Percentiles rank a stretch among this genome's conserved stretches.
phyloP scores from a whole-genome alignment of 2,329 filamentous ascomycete species.

The Penicillium paneum region DNA sequence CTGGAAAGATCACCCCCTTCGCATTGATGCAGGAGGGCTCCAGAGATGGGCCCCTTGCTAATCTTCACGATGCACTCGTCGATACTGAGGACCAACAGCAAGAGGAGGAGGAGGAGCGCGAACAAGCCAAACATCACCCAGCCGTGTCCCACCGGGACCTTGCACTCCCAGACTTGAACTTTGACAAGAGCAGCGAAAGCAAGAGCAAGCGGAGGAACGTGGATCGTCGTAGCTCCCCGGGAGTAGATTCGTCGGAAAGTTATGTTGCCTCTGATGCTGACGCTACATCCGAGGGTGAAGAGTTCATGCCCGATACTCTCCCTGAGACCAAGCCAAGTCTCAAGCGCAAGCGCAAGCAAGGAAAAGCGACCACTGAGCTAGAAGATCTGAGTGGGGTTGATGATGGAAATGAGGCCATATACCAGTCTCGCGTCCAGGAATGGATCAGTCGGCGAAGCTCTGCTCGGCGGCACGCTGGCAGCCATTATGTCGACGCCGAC shows the following conservation, averaged over 20 bases:
- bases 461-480: constrained; percentile 52
- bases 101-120: constrained; percentile 50
- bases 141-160: constrained; percentile 69
- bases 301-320: constrained; percentile 33
- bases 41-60: constrained; percentile 60
- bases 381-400: constrained; percentile 67
- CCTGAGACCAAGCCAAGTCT: constrained; percentile 16
- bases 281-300: constrained; percentile 35
- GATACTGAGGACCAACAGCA: constrained; percentile 73
- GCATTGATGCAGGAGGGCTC: constrained; percentile 67
- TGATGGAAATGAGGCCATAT: constrained; percentile 82
- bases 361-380: constrained; percentile 39
- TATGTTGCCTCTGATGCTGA: constrained; percentile 35
- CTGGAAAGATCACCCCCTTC: constrained; percentile 96
- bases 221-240: constrained; percentile 10
- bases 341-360: constrained; percentile 23
- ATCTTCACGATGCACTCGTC: constrained; percentile 71
- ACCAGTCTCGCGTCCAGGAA: constrained; percentile 67
- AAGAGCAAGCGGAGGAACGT: constrained; percentile 38
- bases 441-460: constrained; percentile 68
- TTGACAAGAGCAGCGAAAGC: constrained; percentile 38
- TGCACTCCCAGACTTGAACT: constrained; percentile 68
- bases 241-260: constrained; percentile 31
- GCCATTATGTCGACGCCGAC: constrained; percentile 39
- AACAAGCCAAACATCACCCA: constrained; percentile 36